Evolutionary conservation across 345 rosid genomes (phyloP).

Genomic region (Boechera retrofracta): DNA sequence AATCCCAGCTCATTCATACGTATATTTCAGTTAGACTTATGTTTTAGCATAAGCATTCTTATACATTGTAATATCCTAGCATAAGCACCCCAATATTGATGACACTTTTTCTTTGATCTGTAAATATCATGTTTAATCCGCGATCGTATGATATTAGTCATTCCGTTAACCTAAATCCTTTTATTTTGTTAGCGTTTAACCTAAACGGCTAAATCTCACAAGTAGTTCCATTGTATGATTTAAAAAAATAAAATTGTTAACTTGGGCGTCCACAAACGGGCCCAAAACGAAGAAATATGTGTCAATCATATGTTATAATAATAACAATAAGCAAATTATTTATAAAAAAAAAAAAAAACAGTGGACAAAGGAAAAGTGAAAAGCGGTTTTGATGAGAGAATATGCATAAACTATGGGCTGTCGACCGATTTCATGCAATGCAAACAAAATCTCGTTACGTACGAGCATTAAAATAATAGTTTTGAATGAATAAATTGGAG

Average conservation of each 20-base stretch:
- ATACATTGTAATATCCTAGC: not conserved
- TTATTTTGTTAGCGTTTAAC: constrained; percentile 5
- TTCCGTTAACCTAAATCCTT: not conserved
- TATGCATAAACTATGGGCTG: constrained; percentile 43
- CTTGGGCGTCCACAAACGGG: constrained; percentile 13
- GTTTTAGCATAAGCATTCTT: not conserved
- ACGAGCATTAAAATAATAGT: constrained; percentile 4
- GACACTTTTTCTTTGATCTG: not conserved
- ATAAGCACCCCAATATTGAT: too few relatives aligned
- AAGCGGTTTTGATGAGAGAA: constrained; percentile 45
- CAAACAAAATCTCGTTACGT: constrained; percentile 46
- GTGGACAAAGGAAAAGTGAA: constrained; percentile 11
- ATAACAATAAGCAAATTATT: not conserved
- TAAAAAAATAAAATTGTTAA: not conserved
- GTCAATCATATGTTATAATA: constrained; percentile 3
- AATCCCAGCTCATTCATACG: not conserved
- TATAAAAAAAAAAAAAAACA: too few relatives aligned
- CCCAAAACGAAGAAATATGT: constrained; percentile 41
- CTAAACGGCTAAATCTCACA: not conserved
- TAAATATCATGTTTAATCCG: not conserved
- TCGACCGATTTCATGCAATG: constrained; percentile 49
- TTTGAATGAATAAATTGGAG: not conserved
- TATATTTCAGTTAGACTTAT: not conserved
- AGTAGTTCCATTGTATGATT: not conserved
- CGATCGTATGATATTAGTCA: not conserved